Evolutionary conservation across 768 basidiomycete species (phyloP).

Genomic region (Coprinopsis strossmayeri): DNA sequence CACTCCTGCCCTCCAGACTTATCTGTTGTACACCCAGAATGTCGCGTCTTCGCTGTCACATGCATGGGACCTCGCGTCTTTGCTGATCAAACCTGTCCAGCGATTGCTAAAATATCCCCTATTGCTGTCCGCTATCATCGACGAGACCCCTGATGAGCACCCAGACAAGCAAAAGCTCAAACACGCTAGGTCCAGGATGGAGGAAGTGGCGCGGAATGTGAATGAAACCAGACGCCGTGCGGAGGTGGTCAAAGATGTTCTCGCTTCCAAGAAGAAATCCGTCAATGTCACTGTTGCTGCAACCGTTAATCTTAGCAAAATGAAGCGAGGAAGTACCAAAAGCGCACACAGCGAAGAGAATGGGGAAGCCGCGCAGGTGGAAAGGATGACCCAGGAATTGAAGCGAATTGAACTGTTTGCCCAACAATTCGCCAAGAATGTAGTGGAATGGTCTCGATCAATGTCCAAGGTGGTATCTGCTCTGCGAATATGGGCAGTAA

Average conservation of each 20-base stretch:
- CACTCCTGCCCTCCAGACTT: constrained; percentile 55
- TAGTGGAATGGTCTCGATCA: constrained; percentile 56
- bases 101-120: constrained; percentile 92
- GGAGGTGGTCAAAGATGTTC: constrained; percentile 75
- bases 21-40: constrained; percentile 59
- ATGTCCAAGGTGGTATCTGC: constrained; percentile 42
- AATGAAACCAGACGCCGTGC: constrained; percentile 73
- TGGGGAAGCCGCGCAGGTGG: constrained; percentile 46
- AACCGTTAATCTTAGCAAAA: constrained; percentile 52
- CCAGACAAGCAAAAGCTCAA: constrained; percentile 55
- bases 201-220: constrained; percentile 67
- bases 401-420: constrained; percentile 52
- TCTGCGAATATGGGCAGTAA: constrained; percentile 55
- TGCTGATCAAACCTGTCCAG: constrained; percentile 97
- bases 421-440: constrained; percentile 52
- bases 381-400: constrained; percentile 48
- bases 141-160: constrained; percentile 66
- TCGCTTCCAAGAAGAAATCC: constrained; percentile 38
- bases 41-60: constrained; percentile 70
- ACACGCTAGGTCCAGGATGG: constrained; percentile 51
- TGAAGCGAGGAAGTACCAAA: constrained; percentile 44
- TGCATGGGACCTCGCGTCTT: constrained; percentile 88
- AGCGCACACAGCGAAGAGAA: constrained; percentile 18
- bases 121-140: constrained; percentile 69
- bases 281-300: constrained; percentile 41